Evolutionary conservation across 2,329 filamentous ascomycete genomes (phyloP).

Genomic region (Penicillium frequentans): DNA sequence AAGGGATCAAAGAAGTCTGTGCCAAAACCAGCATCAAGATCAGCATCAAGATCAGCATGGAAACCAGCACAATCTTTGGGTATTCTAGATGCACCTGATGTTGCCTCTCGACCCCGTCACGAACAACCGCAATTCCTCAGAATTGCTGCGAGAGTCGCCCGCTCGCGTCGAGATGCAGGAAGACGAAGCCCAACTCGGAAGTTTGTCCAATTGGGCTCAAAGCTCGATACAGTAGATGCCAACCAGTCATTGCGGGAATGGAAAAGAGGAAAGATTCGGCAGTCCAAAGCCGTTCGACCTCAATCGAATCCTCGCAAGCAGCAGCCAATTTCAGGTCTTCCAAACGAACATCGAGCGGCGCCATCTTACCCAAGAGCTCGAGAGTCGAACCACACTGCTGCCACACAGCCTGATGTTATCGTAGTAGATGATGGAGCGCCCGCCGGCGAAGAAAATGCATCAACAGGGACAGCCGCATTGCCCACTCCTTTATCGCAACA

Average conservation of each 20-base stretch:
- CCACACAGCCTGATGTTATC: not conserved
- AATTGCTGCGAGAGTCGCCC: conserved; percentile 55
- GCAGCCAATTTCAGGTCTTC: conserved; percentile 23
- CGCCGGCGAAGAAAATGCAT: conserved; percentile 1
- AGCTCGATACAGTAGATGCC: conserved; percentile 56
- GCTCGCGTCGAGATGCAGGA: conserved; percentile 48
- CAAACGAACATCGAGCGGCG: conserved; percentile 16
- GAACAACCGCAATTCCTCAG: conserved; percentile 55
- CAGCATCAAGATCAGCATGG: not conserved
- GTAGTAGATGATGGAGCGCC: conserved; percentile 4
- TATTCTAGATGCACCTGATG: conserved; percentile 53
- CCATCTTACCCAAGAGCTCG: not conserved
- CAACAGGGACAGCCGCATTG: not conserved
- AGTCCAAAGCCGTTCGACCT: conserved; percentile 21
- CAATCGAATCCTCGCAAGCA: conserved; percentile 20
- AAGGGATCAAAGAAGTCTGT: conserved; percentile 12
- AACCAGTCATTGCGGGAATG: conserved; percentile 52
- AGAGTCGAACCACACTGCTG: conserved; percentile 3
- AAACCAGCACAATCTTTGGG: conserved; percentile 37
- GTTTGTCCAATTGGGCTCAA: conserved; percentile 53
- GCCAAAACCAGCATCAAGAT: not conserved
- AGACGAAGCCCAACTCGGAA: conserved; percentile 55
- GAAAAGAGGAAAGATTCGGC: conserved; percentile 47
- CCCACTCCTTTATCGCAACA: conserved; percentile 2
- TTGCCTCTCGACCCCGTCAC: conserved; percentile 25